Base-by-base conservation (phyloP, 345 rosid species). In the Citrus trifoliata region DNA sequence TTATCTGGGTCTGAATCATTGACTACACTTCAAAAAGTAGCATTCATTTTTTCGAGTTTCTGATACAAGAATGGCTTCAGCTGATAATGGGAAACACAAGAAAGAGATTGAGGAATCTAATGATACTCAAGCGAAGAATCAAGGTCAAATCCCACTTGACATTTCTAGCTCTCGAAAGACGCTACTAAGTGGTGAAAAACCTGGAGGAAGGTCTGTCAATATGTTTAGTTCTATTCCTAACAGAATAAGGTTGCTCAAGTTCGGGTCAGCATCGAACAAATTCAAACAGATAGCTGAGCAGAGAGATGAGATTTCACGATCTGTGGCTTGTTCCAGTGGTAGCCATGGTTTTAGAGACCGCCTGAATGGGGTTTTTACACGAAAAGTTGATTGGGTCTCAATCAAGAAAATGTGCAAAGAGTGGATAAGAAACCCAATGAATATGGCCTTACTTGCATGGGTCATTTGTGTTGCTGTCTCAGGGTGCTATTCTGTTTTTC, bases 401-500 rank as follows among this genome's bases (percentile, higher is more conserved):
- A 80, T 94, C 27, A 25, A 40, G 83, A 86, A 85, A 58, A 88
- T 93, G 90, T 76, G 87, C 75, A 92, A 85, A 77, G 85, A 89
- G 72, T 95, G 98, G 98, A 75, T 95, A 75, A 85, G 72, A 81
- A 82, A 91, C 76, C 98, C 98, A 0, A 87, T 92, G 77, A 96
- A 96, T 83, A 83, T 94, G 91, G 97, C 97, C 72, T 88, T 96
- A 25, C 89, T 91, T 68, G 72, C 82, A 2, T 96, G 98, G 99
- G 92, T 92, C 58, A 24, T 77, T 5, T 81, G 77, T 70, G 97
- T 96, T 75, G 97, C 97, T 13, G 83, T 96, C 79, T 96, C 98
- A 0, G 99, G 99, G 99, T 27, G 99, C 97, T 18, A 88, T 96
- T 79, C 86, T 96, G 84, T 94, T 96, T 83, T 85, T 96, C 65